Percentiles rank a stretch among this genome's conserved stretches.
These are phyloP conservation scores for Dothistroma septosporum DNA, from an alignment of 2,329 filamentous ascomycete species.

Conservation along the genomic window DNA sequence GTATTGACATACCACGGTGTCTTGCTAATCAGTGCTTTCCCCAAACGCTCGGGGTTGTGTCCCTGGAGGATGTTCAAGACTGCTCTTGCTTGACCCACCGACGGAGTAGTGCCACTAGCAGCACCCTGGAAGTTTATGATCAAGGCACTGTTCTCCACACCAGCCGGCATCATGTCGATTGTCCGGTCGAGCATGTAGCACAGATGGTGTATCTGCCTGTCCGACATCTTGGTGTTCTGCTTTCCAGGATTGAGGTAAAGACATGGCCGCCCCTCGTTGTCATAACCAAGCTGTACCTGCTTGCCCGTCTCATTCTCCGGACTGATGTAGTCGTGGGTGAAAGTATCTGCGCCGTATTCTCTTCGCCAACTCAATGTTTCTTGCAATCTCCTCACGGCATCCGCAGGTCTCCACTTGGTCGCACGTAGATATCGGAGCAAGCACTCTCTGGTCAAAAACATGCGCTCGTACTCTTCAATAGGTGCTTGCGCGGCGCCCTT, in stretches of 20 bases:
- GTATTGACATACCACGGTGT: slow-evolving; percentile 85
- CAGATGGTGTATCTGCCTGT: slow-evolving; percentile 85
- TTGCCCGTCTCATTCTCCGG: slow-evolving; percentile 96
- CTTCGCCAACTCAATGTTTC: slow-evolving; percentile 82
- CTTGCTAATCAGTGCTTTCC: slow-evolving; percentile 83
- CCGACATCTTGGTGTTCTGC: slow-evolving; percentile 86
- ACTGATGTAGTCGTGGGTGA: slow-evolving; percentile 82
- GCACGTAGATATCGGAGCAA: slow-evolving; percentile 88
- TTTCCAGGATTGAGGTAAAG: slow-evolving; percentile 83
- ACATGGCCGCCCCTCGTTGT: slow-evolving; percentile 79
- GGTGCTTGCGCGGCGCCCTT: slow-evolving; percentile 57
- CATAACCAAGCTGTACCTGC: slow-evolving; percentile 83
- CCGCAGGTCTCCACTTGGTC: slow-evolving; percentile 78
- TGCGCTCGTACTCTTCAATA: slow-evolving; percentile 72
- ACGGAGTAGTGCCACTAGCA: slow-evolving; percentile 71
- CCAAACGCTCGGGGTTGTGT: slow-evolving; percentile 90
- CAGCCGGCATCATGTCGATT: slow-evolving; percentile 79
- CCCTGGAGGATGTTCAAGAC: slow-evolving; percentile 89
- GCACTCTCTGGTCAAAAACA: slow-evolving; percentile 91
- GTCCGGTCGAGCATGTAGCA: slow-evolving; percentile 93
- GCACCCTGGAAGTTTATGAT: slow-evolving; percentile 88
- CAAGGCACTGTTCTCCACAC: slow-evolving; percentile 80
- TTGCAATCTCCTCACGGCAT: slow-evolving; percentile 74
- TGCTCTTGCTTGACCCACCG: slow-evolving; percentile 71
- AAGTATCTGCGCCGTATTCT: slow-evolving; percentile 76